A percentile compares a stretch with the other conserved stretches of the same genome.
phyloP scores from a whole-genome alignment of 1,284 basidiomycete species.

The Puccinia brachypodii region DNA sequence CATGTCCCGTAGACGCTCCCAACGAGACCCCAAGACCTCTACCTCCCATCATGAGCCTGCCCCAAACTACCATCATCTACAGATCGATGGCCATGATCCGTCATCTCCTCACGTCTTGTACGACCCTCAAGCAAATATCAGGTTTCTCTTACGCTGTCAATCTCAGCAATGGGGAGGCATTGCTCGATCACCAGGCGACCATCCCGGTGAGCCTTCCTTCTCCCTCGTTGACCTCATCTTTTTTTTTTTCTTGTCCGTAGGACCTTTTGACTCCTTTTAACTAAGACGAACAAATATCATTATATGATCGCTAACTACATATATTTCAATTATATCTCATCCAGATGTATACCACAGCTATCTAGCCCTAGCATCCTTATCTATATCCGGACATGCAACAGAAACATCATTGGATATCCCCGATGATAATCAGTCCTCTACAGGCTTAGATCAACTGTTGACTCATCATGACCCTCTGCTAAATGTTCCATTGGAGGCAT shows the following conservation, averaged over 20 bases:
- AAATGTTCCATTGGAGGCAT: constrained; percentile 19
- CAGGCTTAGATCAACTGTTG: neutral
- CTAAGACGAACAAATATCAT: no score
- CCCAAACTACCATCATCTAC: neutral
- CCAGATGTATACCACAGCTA: constrained; percentile 88
- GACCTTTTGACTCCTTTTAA: neutral
- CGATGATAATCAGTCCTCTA: no score
- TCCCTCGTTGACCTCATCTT: neutral
- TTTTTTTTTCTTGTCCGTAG: neutral
- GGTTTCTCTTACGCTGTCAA: constrained; percentile 41
- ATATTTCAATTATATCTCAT: constrained; percentile 4
- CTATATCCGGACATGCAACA: constrained; percentile 62
- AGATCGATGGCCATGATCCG: neutral
- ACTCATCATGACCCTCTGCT: constrained; percentile 21
- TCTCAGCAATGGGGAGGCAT: constrained; percentile 45
- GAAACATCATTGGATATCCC: neutral
- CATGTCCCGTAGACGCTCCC: neutral
- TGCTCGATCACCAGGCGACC: constrained; percentile 28
- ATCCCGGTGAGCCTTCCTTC: constrained; percentile 28
- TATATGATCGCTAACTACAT: neutral
- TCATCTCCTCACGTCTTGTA: neutral
- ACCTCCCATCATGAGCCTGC: neutral
- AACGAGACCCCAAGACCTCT: neutral
- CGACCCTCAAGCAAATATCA: constrained; percentile 33
- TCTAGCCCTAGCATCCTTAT: constrained; percentile 75